Conservation (phyloP, 2,329 filamentous ascomycete genomes). For the Diaporthe aspalathi region DNA sequence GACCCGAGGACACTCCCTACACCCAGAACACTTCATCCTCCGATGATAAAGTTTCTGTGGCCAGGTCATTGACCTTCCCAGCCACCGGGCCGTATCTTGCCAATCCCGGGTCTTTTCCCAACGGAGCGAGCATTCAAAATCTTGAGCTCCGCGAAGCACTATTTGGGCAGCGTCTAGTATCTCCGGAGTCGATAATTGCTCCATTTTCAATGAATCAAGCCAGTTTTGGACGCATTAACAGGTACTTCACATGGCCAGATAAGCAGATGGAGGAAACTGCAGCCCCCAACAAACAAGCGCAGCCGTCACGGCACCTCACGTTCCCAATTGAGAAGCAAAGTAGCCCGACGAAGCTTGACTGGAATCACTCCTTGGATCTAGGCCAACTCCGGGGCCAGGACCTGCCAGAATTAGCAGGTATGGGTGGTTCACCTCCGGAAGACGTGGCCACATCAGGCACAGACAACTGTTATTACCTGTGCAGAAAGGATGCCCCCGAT, state of each 20-base stretch:
- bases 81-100: not conserved
- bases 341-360: too few species aligned
- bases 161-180: not conserved
- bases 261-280: too few species aligned
- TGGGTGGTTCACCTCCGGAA: not conserved
- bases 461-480: too few species aligned
- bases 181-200: not conserved
- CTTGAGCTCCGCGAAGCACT: not conserved
- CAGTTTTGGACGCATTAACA: not conserved
- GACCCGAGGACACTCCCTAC: not conserved
- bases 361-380: fast-evolving
- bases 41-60: not conserved
- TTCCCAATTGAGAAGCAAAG: not conserved
- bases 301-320: not conserved
- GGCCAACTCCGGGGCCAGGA: too few species aligned
- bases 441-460: too few species aligned
- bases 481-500: not conserved
- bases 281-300: not conserved
- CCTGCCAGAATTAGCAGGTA: not conserved
- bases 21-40: not conserved
- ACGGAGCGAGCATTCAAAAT: not conserved
- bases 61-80: not conserved
- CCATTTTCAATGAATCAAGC: too few species aligned
- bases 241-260: too few species aligned
- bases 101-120: not conserved